Conservation (phyloP, 352 stramenopile species). For the Pythium graminicola region DNA sequence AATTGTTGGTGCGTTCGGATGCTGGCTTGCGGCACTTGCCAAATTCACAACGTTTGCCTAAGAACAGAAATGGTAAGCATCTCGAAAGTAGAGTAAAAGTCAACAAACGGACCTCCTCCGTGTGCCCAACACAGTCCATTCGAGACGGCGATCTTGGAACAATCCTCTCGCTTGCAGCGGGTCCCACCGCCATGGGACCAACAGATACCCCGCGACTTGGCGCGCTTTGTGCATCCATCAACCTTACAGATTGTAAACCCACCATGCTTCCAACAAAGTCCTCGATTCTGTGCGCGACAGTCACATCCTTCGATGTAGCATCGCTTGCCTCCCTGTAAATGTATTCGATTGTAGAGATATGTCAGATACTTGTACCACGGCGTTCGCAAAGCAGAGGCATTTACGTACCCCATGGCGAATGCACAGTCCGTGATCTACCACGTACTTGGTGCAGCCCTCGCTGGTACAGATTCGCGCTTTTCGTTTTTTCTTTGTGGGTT, state of each 20-base stretch:
- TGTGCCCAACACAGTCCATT: slow-evolving; percentile 39
- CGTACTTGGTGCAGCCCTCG: slow-evolving; percentile 40
- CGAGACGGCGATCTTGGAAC: slow-evolving; percentile 30
- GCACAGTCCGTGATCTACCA: slow-evolving; percentile 38
- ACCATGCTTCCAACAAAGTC: slow-evolving; percentile 35
- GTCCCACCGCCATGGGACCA: slow-evolving; percentile 25
- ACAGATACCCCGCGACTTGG: slow-evolving; percentile 25
- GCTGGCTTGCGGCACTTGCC: slow-evolving; percentile 21
- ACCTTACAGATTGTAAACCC: slow-evolving; percentile 28
- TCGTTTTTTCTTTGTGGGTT: slow-evolving; percentile 26
- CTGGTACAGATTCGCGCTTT: slow-evolving; percentile 35
- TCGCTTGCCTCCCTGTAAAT: slow-evolving; percentile 30
- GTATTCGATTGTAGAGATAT: not conserved
- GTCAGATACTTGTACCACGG: not conserved
- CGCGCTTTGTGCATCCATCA: slow-evolving; percentile 23
- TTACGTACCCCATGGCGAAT: slow-evolving; percentile 35
- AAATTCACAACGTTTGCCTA: slow-evolving; percentile 21
- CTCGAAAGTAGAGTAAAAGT: too few species aligned
- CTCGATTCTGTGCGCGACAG: slow-evolving; percentile 34
- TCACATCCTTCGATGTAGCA: slow-evolving; percentile 35
- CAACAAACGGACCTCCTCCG: slow-evolving; percentile 16
- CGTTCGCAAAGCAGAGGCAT: not conserved
- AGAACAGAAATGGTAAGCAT: too few species aligned
- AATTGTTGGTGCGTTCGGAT: slow-evolving; percentile 24
- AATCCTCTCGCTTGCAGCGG: slow-evolving; percentile 26